A percentile compares a stretch with the other conserved stretches of the same genome.
phyloP scores from a whole-genome alignment of 768 basidiomycete species.

The Gloeopeniophorella convolvens region DNA sequence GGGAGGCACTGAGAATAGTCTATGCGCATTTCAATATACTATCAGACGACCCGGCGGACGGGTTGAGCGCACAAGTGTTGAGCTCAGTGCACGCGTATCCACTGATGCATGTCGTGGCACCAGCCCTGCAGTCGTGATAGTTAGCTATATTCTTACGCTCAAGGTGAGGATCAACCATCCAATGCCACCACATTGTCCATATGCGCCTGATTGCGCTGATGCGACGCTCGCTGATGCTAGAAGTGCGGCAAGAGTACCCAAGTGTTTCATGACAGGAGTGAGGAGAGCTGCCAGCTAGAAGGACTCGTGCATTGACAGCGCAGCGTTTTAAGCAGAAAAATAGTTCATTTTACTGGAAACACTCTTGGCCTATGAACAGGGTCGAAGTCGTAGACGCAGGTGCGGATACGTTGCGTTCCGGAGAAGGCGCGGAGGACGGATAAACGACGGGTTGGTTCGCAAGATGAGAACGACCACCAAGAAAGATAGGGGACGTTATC shows the following conservation, averaged over 20 bases:
- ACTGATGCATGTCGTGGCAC: constrained; percentile 42
- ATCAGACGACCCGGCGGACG: too few species aligned
- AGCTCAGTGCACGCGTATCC: constrained; percentile 38
- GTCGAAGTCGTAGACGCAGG: too few species aligned
- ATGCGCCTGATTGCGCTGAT: constrained; percentile 36
- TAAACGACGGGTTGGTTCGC: too few species aligned
- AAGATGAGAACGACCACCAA: too few species aligned
- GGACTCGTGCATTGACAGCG: too few species aligned
- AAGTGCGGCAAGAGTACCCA: constrained; percentile 9
- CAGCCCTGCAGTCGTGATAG: constrained; percentile 35
- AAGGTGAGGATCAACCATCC: constrained; percentile 33
- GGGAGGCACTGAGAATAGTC: constrained; percentile 49
- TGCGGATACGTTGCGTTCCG: too few species aligned
- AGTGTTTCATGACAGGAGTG: background rate
- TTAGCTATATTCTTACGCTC: background rate
- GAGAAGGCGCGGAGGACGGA: too few species aligned
- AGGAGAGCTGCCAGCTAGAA: background rate
- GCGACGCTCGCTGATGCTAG: constrained; percentile 24
- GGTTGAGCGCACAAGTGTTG: constrained; percentile 37
- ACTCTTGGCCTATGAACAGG: too few species aligned
- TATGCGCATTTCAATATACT: too few species aligned
- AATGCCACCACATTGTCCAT: constrained; percentile 45
- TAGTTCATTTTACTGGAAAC: too few species aligned
- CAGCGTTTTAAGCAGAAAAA: too few species aligned
- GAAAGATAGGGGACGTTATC: too few species aligned